phyloP scores from a whole-genome alignment of 148 eudicot genomes.

The Nyssa sinensis region DNA sequence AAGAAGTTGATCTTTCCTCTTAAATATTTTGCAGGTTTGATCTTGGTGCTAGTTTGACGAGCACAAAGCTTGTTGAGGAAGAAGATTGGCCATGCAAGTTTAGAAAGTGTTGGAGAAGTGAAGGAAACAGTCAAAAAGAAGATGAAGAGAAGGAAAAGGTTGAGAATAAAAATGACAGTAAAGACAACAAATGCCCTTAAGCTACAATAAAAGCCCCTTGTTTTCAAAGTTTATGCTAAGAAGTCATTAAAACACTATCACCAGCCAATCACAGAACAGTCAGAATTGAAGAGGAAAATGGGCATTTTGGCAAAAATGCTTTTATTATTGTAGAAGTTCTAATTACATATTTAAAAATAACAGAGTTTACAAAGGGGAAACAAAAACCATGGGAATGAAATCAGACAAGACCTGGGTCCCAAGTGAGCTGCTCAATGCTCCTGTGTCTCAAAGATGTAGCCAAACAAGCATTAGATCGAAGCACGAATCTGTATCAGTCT shows the following conservation, averaged over 20 bases:
- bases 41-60: too few species aligned
- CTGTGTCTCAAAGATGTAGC: slow-evolving; percentile 34
- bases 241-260: neutral
- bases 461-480: slow-evolving; percentile 31
- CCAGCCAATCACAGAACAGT: neutral
- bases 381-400: neutral
- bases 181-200: too few species aligned
- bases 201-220: too few species aligned
- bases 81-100: too few species aligned
- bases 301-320: neutral
- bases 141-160: too few species aligned
- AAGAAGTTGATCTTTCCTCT: too few species aligned
- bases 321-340: neutral
- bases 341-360: neutral
- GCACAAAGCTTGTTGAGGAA: too few species aligned
- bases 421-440: slow-evolving; percentile 32
- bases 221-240: too few species aligned
- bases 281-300: neutral
- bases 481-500: slow-evolving; percentile 36
- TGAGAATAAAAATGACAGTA: too few species aligned
- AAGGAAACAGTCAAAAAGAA: too few species aligned
- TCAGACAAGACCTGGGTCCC: slow-evolving; percentile 30
- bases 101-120: too few species aligned
- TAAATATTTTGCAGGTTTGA: too few species aligned
- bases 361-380: neutral